Base-by-base conservation (phyloP, 1,139 yeast genomes). In the Yarrowia galli region DNA sequence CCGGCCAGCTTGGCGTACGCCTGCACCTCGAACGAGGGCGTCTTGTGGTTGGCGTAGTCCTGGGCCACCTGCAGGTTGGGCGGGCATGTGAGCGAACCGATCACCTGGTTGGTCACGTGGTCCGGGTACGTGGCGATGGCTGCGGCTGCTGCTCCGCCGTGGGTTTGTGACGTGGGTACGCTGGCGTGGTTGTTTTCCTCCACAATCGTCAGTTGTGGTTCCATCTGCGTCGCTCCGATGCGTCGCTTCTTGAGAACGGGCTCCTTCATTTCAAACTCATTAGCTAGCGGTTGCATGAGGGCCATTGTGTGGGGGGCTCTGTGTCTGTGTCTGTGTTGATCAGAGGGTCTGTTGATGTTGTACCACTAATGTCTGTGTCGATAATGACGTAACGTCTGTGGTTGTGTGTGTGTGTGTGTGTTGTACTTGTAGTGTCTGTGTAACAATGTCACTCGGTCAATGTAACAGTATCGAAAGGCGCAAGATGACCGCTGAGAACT, bases 1-100 rank as follows among this genome's bases (percentile, higher is more conserved):
- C 98, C 98, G 0, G 98, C 93, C 65, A 93, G 89, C 77, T 93
- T 93, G 53, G 98, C 98, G 77, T 93, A 95, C 0, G 98, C 98
- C 79, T 92, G 97, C 22, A 95, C 95, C 76, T 92, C 97, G 43
- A 91, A 85, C 70, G 91, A 93, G 69, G 86, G 81, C 73, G 90
- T 89, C 71, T 86, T 85, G 65, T 89, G 92, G 77, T 95, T 95
- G 16, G 88, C 80, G 72, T 81, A 84, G 32, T 78, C 82, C 32
- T 77, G 77, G 18, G 88, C 82, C 9, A 85, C 89, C 58, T 75
- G 88, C 86, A 8, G 79, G 75, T 65, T 85, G 75, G 18, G 77
- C 77, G 25, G 84, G 75, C 43, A 84, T 80, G 28, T 84, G 82
- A 8, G 81, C 78, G 72, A 84, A 83, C 28, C 83, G 40, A 48